Conservation (phyloP, 257 asterid species). For the Solanum peruvianum region DNA sequence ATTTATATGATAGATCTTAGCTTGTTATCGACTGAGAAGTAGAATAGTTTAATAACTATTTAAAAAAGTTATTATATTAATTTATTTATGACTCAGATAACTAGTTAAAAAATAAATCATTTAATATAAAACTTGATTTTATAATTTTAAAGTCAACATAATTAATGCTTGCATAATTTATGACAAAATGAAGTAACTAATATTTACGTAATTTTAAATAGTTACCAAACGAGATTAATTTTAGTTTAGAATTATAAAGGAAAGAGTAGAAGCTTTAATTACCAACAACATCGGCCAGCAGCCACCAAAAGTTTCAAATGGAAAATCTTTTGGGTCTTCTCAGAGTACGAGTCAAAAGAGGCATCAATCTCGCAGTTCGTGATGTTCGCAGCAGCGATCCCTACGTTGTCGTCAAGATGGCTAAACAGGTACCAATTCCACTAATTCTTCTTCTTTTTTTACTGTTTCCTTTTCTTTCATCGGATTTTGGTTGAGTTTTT, state of each 20-base stretch:
- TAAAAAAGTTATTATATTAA: neutral
- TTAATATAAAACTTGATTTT: no score
- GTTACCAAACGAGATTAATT: no score
- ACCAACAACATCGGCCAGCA: neutral
- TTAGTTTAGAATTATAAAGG: neutral
- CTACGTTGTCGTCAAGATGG: slow-evolving; percentile 26
- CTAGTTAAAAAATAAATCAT: neutral
- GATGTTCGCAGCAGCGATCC: slow-evolving; percentile 78
- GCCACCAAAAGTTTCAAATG: slow-evolving; percentile 12
- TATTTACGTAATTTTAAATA: neutral
- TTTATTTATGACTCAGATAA: neutral
- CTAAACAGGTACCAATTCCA: neutral
- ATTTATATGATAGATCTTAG: neutral
- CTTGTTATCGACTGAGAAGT: neutral
- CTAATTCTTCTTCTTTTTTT: neutral
- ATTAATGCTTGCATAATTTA: no score
- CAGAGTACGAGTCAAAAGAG: slow-evolving; percentile 51
- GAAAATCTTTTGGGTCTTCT: slow-evolving; percentile 64
- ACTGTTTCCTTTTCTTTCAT: neutral
- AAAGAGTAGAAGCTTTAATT: neutral
- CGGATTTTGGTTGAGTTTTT: neutral
- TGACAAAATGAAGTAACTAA: no score
- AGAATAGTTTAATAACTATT: neutral
- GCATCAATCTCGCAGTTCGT: slow-evolving; percentile 80
- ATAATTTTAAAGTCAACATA: no score